Evolutionary conservation across 306 rosid species (phyloP), one percentile per base, ranked within the genome.

Genomic region (Prunus davidiana): DNA sequence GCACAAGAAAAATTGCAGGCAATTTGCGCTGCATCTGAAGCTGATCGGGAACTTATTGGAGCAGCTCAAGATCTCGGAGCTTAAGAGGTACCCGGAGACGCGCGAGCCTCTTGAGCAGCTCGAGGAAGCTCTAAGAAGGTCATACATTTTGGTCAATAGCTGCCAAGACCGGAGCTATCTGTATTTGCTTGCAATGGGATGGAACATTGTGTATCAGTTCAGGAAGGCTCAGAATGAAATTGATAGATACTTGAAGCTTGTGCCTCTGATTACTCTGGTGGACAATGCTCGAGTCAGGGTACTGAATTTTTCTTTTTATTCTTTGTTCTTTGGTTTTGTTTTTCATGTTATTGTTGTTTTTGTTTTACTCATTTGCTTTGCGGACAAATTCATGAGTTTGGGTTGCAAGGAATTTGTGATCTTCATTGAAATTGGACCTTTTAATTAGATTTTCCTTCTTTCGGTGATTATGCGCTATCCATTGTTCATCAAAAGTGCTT

Each of bases 211-310:
- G 65, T 96, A 96, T 71, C 99, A 96, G 69, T 96, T 96, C 87
- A 81, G 99, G 69, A 89, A 89, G 89, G 99, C 98, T 16, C 99
- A 96, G 89, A 91, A 89, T 71, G 99, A 96, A 78, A 96, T 96
- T 57, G 99, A 96, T 62, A 80, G 97, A 83, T 96, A 92, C 79
- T 77, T 96, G 46, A 85, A 86, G 19, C 97, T 96, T 18, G 98
- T 96, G 50, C 99, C 97, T 64, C 89, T 96, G 67, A 96, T 96
- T 81, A 89, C 99, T 38, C 98, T 96, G 1, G 99, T 96, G 30
- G 98, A 96, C 71, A 92, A 96, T 83, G 85, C 96, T 80, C 90
- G 98, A 82, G 97, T 94, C 93, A 91, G 97, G 97, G 97, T 90
- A 90, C 82, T 14, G 62, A 50, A 3, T 67, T 69, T 58, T 81